Evolutionary conservation across 768 basidiomycete species (phyloP).

Genomic region (Lentinula sp.): DNA sequence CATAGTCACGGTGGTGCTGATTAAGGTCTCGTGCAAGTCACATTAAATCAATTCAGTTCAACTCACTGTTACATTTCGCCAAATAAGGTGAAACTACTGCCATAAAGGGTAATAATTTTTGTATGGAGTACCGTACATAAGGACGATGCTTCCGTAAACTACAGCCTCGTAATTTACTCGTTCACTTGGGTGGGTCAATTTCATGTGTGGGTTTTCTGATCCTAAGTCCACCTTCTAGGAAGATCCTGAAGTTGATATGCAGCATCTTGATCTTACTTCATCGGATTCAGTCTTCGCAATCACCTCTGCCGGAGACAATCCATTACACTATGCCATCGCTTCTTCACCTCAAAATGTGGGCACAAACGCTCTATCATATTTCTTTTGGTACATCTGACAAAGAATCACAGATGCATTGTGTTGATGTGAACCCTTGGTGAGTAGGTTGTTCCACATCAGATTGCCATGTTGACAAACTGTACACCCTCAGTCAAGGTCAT

Average conservation of each 20-base stretch:
- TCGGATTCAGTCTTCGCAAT: neutral
- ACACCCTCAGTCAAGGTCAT: constrained; percentile 43
- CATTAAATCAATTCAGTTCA: too few species aligned
- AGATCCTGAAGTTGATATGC: neutral
- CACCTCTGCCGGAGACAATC: constrained; percentile 3
- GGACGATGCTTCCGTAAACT: too few species aligned
- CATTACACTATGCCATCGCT: neutral
- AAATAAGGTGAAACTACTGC: too few species aligned
- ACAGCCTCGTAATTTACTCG: too few species aligned
- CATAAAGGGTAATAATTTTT: too few species aligned
- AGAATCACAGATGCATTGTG: constrained; percentile 36
- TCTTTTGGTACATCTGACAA: neutral
- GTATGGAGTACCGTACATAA: too few species aligned
- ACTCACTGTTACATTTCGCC: too few species aligned
- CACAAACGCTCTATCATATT: too few species aligned
- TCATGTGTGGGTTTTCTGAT: neutral
- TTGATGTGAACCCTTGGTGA: constrained; percentile 51
- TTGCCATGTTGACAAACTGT: neutral
- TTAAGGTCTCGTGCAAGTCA: too few species aligned
- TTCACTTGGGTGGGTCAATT: neutral
- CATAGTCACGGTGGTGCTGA: too few species aligned
- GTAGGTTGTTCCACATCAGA: neutral
- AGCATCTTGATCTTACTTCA: neutral
- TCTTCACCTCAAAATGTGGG: neutral
- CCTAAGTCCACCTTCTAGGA: neutral